These are phyloP conservation scores for Austropuccinia psidii DNA, from an alignment of 1,284 basidiomycete species.

Conservation along the genomic window DNA sequence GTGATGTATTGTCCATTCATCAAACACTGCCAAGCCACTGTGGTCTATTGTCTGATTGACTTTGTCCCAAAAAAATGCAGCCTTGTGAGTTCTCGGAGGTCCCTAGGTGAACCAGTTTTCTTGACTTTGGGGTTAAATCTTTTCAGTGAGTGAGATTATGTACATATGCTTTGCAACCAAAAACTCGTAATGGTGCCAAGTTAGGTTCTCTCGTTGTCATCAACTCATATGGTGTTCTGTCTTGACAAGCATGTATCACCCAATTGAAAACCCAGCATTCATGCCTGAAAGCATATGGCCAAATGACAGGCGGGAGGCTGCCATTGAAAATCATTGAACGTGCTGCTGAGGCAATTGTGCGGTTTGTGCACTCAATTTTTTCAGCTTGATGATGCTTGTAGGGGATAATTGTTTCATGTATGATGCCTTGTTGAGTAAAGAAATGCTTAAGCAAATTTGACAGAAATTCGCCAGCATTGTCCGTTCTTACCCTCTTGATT, in stretches of 20 bases:
- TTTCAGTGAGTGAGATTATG: not conserved
- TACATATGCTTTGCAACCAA: constrained; percentile 5
- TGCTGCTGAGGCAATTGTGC: not conserved
- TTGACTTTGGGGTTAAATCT: not conserved
- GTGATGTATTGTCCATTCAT: too few relatives aligned
- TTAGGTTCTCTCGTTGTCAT: not conserved
- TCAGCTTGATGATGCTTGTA: constrained; percentile 15
- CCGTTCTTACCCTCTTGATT: not conserved
- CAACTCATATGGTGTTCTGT: not conserved
- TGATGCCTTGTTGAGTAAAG: not conserved
- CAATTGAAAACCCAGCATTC: not conserved
- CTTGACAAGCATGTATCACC: not conserved
- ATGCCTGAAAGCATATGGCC: not conserved
- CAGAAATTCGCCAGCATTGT: not conserved
- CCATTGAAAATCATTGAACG: not conserved
- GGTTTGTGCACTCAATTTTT: not conserved
- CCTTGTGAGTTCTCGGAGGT: not conserved
- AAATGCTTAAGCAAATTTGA: not conserved
- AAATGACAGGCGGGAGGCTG: not conserved
- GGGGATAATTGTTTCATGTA: not conserved
- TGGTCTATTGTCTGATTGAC: not conserved
- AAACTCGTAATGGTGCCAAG: not conserved
- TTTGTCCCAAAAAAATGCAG: not conserved
- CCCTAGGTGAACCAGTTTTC: not conserved
- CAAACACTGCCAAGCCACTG: not conserved